Evolutionary conservation across 768 basidiomycete species (phyloP).

Genomic region (Imleria badia): DNA sequence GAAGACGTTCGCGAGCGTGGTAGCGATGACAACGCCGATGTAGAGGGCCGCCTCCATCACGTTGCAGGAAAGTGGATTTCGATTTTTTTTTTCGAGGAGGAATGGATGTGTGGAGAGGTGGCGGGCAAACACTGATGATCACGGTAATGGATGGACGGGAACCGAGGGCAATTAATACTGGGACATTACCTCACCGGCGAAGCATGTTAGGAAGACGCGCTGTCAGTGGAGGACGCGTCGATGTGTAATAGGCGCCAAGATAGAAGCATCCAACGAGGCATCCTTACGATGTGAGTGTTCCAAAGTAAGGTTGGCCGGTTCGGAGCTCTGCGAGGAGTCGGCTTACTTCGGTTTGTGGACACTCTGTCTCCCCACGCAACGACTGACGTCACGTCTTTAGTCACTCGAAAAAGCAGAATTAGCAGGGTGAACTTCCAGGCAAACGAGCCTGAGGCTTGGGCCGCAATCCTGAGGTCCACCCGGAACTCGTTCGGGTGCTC

Average conservation of each 20-base stretch:
- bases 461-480: too few species aligned
- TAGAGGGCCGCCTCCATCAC: background rate
- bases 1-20: background rate
- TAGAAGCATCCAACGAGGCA: background rate
- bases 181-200: background rate
- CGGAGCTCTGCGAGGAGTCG: background rate
- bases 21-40: background rate
- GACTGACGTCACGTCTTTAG: too few species aligned
- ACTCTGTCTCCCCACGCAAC: too few species aligned
- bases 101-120: background rate
- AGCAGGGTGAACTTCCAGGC: too few species aligned
- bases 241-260: background rate
- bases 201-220: background rate
- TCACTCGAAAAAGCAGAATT: too few species aligned
- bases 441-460: too few species aligned
- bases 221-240: background rate
- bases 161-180: background rate
- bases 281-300: background rate
- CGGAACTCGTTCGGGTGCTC: too few species aligned
- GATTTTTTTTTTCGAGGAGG: background rate
- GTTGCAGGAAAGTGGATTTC: background rate
- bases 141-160: background rate
- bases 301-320: background rate
- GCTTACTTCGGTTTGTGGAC: too few species aligned
- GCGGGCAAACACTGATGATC: background rate